Percentiles rank a stretch among this genome's conserved stretches.
phyloP scores from a whole-genome alignment of 2,329 filamentous ascomycete species.

The Talaromyces atroroseus region DNA sequence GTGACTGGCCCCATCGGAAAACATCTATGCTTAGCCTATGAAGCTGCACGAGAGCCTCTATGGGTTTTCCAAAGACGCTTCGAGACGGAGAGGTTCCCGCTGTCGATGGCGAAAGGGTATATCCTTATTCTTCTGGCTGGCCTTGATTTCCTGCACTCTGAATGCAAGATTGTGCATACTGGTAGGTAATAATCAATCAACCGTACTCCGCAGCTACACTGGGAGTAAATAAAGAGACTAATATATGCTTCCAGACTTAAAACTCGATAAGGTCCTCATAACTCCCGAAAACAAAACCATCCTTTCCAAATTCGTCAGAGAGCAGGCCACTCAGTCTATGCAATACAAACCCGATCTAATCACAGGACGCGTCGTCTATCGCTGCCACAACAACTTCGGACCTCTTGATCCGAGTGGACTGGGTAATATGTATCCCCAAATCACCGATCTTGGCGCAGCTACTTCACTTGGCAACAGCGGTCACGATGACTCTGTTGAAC shows the following conservation, averaged over 20 bases:
- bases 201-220: slow-evolving; percentile 19
- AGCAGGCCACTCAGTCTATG: slow-evolving; percentile 31
- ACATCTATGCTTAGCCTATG: slow-evolving; percentile 35
- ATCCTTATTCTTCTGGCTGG: slow-evolving; percentile 44
- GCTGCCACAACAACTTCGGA: slow-evolving; percentile 31
- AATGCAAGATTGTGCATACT: slow-evolving; percentile 44
- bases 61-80: slow-evolving; percentile 37
- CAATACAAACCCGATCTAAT: slow-evolving; percentile 29
- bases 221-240: not conserved
- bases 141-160: slow-evolving; percentile 43
- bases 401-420: slow-evolving; percentile 15
- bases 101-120: slow-evolving; percentile 30
- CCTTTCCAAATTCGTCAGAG: slow-evolving; percentile 24
- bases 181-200: slow-evolving; percentile 30
- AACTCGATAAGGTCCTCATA: slow-evolving; percentile 46
- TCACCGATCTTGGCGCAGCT: slow-evolving; percentile 34
- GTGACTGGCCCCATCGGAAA: slow-evolving; percentile 1
- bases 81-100: slow-evolving; percentile 13
- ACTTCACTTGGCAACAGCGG: slow-evolving; percentile 26
- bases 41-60: slow-evolving; percentile 41
- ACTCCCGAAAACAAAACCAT: slow-evolving; percentile 27
- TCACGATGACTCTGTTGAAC: slow-evolving; percentile 24
- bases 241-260: slow-evolving; percentile 34
- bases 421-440: slow-evolving; percentile 24
- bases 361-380: slow-evolving; percentile 29